phyloP scores from a whole-genome alignment of 306 rosid species.

The Inga laurina region DNA sequence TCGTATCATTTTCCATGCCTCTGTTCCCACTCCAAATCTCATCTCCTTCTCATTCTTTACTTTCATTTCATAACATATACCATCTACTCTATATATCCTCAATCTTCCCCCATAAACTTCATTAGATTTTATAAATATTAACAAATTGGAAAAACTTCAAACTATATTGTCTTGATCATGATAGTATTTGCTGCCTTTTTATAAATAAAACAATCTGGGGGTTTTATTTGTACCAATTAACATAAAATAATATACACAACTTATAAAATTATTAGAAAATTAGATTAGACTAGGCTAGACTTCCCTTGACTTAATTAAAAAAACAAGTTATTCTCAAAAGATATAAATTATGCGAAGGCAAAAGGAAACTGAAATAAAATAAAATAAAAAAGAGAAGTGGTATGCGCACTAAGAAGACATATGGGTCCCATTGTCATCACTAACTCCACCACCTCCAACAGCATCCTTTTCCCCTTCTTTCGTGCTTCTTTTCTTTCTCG shows the following conservation, averaged over 20 bases:
- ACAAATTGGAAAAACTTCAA: neutral
- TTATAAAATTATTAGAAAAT: neutral
- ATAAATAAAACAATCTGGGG: neutral
- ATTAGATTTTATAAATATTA: too few species aligned
- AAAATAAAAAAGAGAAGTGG: slow-evolving; percentile 29
- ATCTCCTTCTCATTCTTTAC: neutral
- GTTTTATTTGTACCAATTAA: neutral
- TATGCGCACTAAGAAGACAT: slow-evolving; percentile 62
- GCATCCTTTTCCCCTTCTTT: slow-evolving; percentile 3
- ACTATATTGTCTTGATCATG: neutral
- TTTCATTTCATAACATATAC: neutral
- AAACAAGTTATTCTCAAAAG: slow-evolving; percentile 29
- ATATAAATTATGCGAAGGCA: slow-evolving; percentile 40
- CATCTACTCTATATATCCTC: neutral
- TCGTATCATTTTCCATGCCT: neutral
- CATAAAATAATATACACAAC: neutral
- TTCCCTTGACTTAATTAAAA: neutral
- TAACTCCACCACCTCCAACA: slow-evolving; percentile 43
- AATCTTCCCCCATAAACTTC: neutral
- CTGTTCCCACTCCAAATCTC: neutral
- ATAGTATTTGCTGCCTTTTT: neutral
- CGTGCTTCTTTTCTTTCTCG: slow-evolving; percentile 21
- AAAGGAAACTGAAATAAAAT: neutral
- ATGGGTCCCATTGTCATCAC: slow-evolving; percentile 60
- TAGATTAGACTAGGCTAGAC: neutral